Conservation (phyloP, 2,329 filamentous ascomycete species). For the Fusarium tupiense region DNA sequence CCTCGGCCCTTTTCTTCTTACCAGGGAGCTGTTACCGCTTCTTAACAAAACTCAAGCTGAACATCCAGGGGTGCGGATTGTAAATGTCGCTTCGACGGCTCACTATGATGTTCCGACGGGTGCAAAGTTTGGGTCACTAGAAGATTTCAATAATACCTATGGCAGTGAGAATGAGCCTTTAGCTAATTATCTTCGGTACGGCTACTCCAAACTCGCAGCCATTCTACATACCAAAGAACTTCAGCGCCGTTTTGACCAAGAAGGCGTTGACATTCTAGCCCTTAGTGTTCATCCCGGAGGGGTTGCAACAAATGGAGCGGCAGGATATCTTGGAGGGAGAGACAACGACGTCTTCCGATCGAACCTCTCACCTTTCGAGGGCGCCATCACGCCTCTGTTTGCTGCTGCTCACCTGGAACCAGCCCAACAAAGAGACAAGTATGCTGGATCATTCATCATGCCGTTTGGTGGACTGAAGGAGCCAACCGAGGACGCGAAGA, state of each 20-base stretch:
- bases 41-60: not conserved
- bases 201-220: not conserved
- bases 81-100: not conserved
- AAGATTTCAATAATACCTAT: not conserved
- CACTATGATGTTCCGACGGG: not conserved
- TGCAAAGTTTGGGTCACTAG: not conserved
- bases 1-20: not conserved
- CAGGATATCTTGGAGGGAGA: not conserved
- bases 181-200: not conserved
- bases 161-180: not conserved
- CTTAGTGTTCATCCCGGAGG: not conserved
- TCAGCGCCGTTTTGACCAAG: not conserved
- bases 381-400: not conserved
- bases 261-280: not conserved
- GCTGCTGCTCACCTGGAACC: not conserved
- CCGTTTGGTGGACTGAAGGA: not conserved
- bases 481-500: not conserved
- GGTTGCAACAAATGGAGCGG: not conserved
- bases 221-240: not conserved
- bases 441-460: not conserved
- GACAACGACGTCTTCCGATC: not conserved
- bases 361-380: not conserved
- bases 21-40: not conserved
- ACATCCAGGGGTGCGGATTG: not conserved
- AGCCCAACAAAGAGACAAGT: not conserved